phyloP scores from a whole-genome alignment of 2,329 filamentous ascomycete genomes.

The Endocalyx cinctus region DNA sequence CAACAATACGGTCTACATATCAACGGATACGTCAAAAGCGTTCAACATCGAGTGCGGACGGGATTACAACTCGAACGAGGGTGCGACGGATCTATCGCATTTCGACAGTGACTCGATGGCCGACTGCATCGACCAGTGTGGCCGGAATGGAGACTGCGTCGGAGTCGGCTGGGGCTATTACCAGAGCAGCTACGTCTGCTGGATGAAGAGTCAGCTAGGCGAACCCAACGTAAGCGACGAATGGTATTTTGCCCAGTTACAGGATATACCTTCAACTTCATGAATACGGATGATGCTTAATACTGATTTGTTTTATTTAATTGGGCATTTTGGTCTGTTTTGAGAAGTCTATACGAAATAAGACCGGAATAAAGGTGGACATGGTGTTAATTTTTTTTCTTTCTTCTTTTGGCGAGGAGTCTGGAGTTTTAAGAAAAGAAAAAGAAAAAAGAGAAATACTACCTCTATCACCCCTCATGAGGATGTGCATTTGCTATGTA shows the following conservation, averaged over 20 bases:
- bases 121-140: conserved; percentile 15
- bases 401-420: too few relatives aligned
- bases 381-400: too few relatives aligned
- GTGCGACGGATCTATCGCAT: conserved; percentile 12
- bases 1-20: conserved; percentile 17
- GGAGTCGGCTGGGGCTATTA: conserved; percentile 15
- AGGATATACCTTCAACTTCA: conserved; percentile 7
- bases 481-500: too few relatives aligned
- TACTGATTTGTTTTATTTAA: too few relatives aligned
- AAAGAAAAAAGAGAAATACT: not conserved
- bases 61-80: conserved; percentile 14
- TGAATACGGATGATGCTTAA: too few relatives aligned
- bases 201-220: conserved; percentile 17
- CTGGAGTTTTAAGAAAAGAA: too few relatives aligned
- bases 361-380: too few relatives aligned
- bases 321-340: too few relatives aligned
- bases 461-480: not conserved
- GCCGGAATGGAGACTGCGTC: conserved; percentile 9
- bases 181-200: conserved; percentile 11
- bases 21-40: conserved; percentile 11
- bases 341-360: too few relatives aligned
- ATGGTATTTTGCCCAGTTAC: conserved; percentile 18
- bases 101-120: conserved; percentile 11
- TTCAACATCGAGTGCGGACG: conserved; percentile 18
- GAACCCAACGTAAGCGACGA: conserved; percentile 10